Evolutionary conservation across 2,329 filamentous ascomycete genomes (phyloP), one percentile per base, ranked within the genome.

Genomic region (Atkinsonella texensis): DNA sequence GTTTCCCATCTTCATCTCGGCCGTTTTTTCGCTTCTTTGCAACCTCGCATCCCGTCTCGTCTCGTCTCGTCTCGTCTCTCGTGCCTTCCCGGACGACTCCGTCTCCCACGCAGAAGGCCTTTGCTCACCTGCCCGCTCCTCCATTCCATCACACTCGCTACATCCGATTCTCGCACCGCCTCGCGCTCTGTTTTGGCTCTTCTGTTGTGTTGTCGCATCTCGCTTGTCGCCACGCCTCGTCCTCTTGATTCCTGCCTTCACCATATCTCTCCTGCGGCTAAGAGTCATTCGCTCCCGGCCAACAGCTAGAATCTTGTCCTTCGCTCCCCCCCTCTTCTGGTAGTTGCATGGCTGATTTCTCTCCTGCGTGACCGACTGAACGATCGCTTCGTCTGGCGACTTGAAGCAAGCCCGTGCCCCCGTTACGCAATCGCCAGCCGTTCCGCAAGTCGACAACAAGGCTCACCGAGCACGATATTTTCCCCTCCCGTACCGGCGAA

Each of bases 371-470:
- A 32, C 31, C 33, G 17, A 39, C 12, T 13, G 46, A 41, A 9
- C 39, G 39, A 41, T 32, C 46, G n/a, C 46, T 23, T 23, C 2
- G 2, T 23, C 20, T 23, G 20, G 20, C 20, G 20, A 23, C 20
- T 23, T 23, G 28, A 28, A 28, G 28, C 28, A 28, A 6, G 4
- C 28, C 28, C 28, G 28, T 28, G 28, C 4, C 7, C 31, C 31
- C 17, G 46, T 31, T 35, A 44, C 42, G 20, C 42, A 23, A 13
- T 33, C 23, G 23, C 39, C 32, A 52, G 42, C 31, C 50, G 50
- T 43, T 52, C 38, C 45, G 39, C 50, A 48, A 39, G 50, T 47
- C 50, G 45, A 52, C 45, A 32, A n/a, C 23, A 10, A 50, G n/a
- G 18, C 17, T 17, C 46, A 20, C 33, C n/a, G 7, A 15, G 12